Conservation (phyloP, 1,284 basidiomycete genomes). For the Porogramme epimiltina region DNA sequence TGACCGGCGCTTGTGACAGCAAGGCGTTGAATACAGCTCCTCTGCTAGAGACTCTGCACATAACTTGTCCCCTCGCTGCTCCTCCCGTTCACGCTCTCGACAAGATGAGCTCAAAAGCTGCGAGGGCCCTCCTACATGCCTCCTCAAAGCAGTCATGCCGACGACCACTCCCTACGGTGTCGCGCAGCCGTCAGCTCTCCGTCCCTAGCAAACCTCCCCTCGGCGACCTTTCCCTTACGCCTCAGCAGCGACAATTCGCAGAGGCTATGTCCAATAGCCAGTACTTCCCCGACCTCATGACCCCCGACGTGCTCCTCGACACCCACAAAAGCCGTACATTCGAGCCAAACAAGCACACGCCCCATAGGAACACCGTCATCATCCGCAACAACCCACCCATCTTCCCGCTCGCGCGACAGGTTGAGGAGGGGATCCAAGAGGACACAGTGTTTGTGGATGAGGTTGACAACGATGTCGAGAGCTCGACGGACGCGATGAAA, state of each 20-base stretch:
- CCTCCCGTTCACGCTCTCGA: neutral
- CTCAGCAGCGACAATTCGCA: slow-evolving; percentile 11
- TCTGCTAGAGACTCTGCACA: neutral
- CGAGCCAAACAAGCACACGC: slow-evolving; percentile 49
- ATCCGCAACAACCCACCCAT: slow-evolving; percentile 60
- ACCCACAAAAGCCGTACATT: slow-evolving; percentile 54
- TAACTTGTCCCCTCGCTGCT: no score
- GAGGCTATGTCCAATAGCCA: slow-evolving; percentile 13
- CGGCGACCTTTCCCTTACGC: neutral
- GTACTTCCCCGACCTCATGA: slow-evolving; percentile 59
- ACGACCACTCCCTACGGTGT: slow-evolving; percentile 4
- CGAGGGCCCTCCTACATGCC: slow-evolving; percentile 3
- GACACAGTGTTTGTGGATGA: slow-evolving; percentile 19
- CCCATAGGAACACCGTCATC: slow-evolving; percentile 58
- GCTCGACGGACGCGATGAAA: slow-evolving; percentile 20
- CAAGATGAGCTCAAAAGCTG: slow-evolving; percentile 13
- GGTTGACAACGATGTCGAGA: slow-evolving; percentile 18
- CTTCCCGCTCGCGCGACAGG: slow-evolving; percentile 26
- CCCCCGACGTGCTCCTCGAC: slow-evolving; percentile 60
- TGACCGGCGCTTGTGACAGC: neutral
- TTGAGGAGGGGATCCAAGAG: slow-evolving; percentile 19
- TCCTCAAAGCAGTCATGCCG: slow-evolving; percentile 9
- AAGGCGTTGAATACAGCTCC: neutral
- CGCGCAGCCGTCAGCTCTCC: slow-evolving; percentile 10
- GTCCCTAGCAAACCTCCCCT: slow-evolving; percentile 8